Evolutionary conservation across 225 moss, liverwort and hornwort genomes (phyloP).

Genomic region (Anthoceros angustus): DNA sequence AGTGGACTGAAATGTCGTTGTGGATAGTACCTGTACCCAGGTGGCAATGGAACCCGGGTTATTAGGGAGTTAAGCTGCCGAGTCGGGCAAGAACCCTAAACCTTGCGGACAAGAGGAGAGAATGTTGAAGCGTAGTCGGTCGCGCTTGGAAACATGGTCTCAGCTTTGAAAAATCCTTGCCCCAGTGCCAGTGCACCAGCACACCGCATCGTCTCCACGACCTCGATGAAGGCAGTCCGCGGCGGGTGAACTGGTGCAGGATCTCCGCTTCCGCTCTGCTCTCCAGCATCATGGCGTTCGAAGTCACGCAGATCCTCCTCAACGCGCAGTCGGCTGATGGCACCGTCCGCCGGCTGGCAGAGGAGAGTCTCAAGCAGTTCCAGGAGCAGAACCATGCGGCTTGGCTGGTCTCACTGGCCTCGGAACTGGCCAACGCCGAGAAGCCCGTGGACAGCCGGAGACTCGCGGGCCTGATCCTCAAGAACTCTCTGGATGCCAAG

Average conservation of each 20-base stretch:
- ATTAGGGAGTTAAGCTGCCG: no score
- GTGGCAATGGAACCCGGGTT: no score
- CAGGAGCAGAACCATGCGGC: conserved; percentile 7
- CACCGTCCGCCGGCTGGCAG: conserved; percentile 1
- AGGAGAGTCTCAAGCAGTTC: conserved; percentile 9
- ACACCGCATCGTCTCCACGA: neutral
- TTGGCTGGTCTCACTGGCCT: neutral
- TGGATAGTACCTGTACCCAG: no score
- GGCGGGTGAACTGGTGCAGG: neutral
- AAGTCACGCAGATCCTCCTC: conserved; percentile 7
- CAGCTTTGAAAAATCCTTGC: conserved; percentile 2
- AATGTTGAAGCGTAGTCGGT: neutral
- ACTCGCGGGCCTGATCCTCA: conserved; percentile 7
- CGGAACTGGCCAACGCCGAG: conserved; percentile 2
- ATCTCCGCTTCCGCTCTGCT: neutral
- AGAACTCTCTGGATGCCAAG: conserved; percentile 10
- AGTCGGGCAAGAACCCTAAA: neutral
- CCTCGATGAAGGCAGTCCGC: neutral
- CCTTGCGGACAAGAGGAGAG: neutral
- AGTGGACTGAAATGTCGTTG: neutral
- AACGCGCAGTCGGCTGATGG: conserved; percentile 9
- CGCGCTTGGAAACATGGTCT: neutral
- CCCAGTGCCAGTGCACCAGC: neutral
- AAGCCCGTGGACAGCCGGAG: conserved; percentile 7
- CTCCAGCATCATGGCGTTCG: conserved; percentile 3